These are phyloP conservation scores for Cercospora brassicicola DNA, from an alignment of 2,329 filamentous ascomycete genomes.

Conservation along the genomic window DNA sequence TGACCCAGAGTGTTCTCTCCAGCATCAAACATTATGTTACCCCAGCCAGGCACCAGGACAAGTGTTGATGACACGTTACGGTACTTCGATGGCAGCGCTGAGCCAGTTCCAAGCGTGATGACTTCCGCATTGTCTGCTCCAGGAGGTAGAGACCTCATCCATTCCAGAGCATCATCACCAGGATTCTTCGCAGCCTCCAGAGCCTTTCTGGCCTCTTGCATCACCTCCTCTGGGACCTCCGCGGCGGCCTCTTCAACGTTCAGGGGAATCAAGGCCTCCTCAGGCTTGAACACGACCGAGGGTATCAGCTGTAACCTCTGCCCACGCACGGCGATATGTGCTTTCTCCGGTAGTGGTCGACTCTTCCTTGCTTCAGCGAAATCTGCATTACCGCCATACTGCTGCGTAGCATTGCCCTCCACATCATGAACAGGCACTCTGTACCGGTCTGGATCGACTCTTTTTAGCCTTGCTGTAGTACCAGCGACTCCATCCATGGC, in stretches of 20 bases:
- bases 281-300: slow-evolving; percentile 46
- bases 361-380: slow-evolving; percentile 19
- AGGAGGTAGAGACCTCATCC: slow-evolving; percentile 65
- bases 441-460: slow-evolving; percentile 74
- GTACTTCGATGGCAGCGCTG: slow-evolving; percentile 85
- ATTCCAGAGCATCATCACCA: slow-evolving; percentile 50
- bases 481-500: slow-evolving; percentile 65
- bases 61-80: slow-evolving; percentile 92
- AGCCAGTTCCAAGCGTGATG: slow-evolving; percentile 86
- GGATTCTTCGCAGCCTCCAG: slow-evolving; percentile 40
- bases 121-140: slow-evolving; percentile 72
- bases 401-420: slow-evolving; percentile 33
- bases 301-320: slow-evolving; percentile 42
- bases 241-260: slow-evolving; percentile 48
- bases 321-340: slow-evolving; percentile 37
- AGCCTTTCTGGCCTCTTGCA: slow-evolving; percentile 54
- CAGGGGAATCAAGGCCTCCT: slow-evolving; percentile 52
- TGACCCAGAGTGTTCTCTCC: slow-evolving; percentile 93
- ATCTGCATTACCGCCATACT: slow-evolving; percentile 18
- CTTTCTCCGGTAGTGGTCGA: slow-evolving; percentile 29
- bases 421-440: slow-evolving; percentile 67
- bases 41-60: slow-evolving; percentile 76
- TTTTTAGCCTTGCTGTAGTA: slow-evolving; percentile 67
- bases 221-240: slow-evolving; percentile 50
- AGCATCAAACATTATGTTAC: slow-evolving; percentile 87